Conservation (phyloP, 1,284 basidiomycete genomes). For the Gomphus bonarii region DNA sequence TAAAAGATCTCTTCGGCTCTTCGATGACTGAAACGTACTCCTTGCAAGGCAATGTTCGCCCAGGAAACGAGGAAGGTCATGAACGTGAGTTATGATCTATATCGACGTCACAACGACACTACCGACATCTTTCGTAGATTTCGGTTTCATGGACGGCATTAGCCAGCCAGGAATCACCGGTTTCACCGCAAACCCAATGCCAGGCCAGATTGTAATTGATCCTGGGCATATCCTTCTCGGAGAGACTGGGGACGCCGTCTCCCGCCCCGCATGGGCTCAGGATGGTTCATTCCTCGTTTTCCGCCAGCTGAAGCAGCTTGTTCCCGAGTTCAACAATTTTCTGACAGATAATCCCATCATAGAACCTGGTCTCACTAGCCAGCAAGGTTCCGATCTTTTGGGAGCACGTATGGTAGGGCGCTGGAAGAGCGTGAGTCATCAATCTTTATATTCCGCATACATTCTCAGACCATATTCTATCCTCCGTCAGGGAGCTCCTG, state of each 20-base stretch:
- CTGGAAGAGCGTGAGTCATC: slow-evolving; percentile 42
- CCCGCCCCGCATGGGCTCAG: slow-evolving; percentile 18
- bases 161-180: slow-evolving; percentile 34
- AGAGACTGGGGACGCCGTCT: slow-evolving; percentile 23
- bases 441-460: not conserved
- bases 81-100: slow-evolving; percentile 2
- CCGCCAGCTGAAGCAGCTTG: slow-evolving; percentile 43
- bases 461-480: not conserved
- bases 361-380: slow-evolving; percentile 23
- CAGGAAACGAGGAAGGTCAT: slow-evolving; percentile 4
- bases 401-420: slow-evolving; percentile 46
- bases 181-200: slow-evolving; percentile 26
- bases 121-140: not conserved
- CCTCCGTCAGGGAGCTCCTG: slow-evolving; percentile 27
- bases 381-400: slow-evolving; percentile 36
- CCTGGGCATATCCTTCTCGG: slow-evolving; percentile 31
- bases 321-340: slow-evolving; percentile 46
- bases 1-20: slow-evolving; percentile 5
- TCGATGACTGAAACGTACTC: slow-evolving; percentile 6
- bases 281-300: slow-evolving; percentile 24
- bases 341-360: slow-evolving; percentile 31
- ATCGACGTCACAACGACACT: not conserved
- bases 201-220: slow-evolving; percentile 28
- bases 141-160: slow-evolving; percentile 33
- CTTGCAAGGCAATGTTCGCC: slow-evolving; percentile 1